A percentile compares a stretch with the other conserved stretches of the same genome.
Evolutionary conservation across 306 rosid species (phyloP).

Genomic region (Albizia julibrissin): DNA sequence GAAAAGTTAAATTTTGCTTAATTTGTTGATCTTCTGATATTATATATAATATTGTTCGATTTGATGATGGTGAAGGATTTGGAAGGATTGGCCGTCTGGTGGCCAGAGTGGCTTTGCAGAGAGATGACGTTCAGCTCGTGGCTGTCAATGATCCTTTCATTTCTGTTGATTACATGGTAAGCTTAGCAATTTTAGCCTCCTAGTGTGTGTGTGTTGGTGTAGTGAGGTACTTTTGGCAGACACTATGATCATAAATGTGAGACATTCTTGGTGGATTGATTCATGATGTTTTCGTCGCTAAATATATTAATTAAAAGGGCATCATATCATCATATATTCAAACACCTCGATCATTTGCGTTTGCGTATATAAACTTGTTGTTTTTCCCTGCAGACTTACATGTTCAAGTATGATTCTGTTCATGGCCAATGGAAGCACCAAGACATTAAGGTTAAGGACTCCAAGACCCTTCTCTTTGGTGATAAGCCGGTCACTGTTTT

Average conservation of each 20-base stretch:
- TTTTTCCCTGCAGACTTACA: slow-evolving; percentile 42
- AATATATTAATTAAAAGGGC: background rate
- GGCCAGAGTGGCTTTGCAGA: slow-evolving; percentile 66
- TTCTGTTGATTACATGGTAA: slow-evolving; percentile 59
- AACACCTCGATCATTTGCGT: background rate
- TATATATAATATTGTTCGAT: background rate
- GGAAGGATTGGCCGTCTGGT: slow-evolving; percentile 71
- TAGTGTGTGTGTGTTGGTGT: background rate
- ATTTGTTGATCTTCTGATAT: background rate
- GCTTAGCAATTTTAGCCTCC: background rate
- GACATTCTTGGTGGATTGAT: background rate
- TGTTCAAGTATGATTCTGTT: slow-evolving; percentile 59
- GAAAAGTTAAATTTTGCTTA: background rate
- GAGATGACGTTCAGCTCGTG: slow-evolving; percentile 69
- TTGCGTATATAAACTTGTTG: background rate
- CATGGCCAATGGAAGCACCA: slow-evolving; percentile 47
- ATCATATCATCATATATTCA: background rate
- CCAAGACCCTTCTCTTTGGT: slow-evolving; percentile 54
- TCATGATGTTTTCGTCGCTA: background rate
- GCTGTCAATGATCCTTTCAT: slow-evolving; percentile 69
- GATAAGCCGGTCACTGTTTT: slow-evolving; percentile 40
- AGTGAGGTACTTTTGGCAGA: background rate
- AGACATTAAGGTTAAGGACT: slow-evolving; percentile 47
- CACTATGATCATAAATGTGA: background rate
- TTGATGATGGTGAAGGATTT: slow-evolving; percentile 48